Evolutionary conservation across 257 asterid species (phyloP).

Genomic region (Ilex asprella): DNA sequence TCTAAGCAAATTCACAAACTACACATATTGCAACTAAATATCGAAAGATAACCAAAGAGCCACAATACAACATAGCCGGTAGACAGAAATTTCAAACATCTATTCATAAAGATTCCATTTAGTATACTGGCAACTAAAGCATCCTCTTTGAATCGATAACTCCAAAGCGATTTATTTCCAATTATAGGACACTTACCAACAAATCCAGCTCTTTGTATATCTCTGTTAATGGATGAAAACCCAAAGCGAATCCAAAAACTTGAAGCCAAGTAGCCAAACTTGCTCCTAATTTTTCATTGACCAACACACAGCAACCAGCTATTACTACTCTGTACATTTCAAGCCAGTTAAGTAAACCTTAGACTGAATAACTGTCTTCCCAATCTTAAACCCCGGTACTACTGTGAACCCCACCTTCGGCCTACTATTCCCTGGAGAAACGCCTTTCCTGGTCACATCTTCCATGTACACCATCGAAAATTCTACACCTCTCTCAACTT

Average conservation of each 20-base stretch:
- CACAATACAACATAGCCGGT: background rate
- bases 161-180: background rate
- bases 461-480: constrained; percentile 85
- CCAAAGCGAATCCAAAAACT: background rate
- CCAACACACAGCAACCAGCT: background rate
- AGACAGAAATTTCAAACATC: background rate
- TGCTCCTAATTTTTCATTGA: background rate
- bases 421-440: constrained; percentile 26
- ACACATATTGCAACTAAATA: constrained; percentile 1
- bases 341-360: constrained; percentile 65
- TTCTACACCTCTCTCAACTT: constrained; percentile 69
- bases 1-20: constrained; percentile 7
- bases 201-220: background rate
- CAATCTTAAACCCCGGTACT: constrained; percentile 84
- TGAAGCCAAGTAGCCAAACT: background rate
- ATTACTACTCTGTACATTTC: constrained; percentile 28
- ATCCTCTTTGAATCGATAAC: no score
- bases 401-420: constrained; percentile 82
- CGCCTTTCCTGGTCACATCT: constrained; percentile 52
- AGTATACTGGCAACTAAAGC: background rate
- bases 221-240: background rate
- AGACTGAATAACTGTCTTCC: constrained; percentile 66
- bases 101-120: background rate
- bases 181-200: background rate
- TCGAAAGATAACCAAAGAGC: background rate